These are phyloP conservation scores for Chytriomyces sp. DNA, from an alignment of 192 early-diverging fungal species.

Conservation along the genomic window DNA sequence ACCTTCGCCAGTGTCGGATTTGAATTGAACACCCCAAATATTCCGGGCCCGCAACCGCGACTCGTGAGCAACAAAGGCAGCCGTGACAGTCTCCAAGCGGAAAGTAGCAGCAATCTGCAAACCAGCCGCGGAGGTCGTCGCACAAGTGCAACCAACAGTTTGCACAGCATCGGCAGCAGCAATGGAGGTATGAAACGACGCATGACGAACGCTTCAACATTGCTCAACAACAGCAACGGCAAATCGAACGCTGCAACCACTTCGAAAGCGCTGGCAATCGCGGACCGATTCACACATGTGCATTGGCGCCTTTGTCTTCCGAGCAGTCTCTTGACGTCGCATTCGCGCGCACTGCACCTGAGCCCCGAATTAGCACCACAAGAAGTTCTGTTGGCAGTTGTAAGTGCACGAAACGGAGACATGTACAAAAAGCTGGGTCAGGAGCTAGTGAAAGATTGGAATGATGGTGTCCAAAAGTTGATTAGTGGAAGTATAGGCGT, in stretches of 20 bases:
- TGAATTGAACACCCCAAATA: not conserved
- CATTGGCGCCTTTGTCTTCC: constrained; percentile 24
- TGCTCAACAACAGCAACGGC: not conserved
- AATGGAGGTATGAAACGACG: not conserved
- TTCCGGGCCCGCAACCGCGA: not conserved
- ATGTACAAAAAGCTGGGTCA: not conserved
- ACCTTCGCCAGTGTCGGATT: not conserved
- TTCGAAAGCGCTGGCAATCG: not conserved
- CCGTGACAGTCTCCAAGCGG: not conserved
- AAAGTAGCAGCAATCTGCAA: not conserved
- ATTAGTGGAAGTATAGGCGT: constrained; percentile 24
- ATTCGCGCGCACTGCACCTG: constrained; percentile 18
- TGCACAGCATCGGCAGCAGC: not conserved
- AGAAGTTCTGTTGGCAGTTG: not conserved
- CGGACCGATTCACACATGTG: constrained; percentile 6
- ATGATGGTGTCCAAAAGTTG: constrained; percentile 4
- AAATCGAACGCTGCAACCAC: not conserved
- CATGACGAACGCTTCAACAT: not conserved
- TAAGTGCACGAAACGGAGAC: not conserved
- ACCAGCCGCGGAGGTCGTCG: not conserved
- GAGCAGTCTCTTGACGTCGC: constrained; percentile 8
- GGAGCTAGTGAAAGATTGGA: constrained; percentile 21
- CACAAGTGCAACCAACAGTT: not conserved
- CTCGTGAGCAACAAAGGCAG: not conserved
- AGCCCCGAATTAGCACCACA: not conserved